Evolutionary conservation across 352 stramenopile genomes (phyloP).

Genomic region (Phytophthora megakarya): DNA sequence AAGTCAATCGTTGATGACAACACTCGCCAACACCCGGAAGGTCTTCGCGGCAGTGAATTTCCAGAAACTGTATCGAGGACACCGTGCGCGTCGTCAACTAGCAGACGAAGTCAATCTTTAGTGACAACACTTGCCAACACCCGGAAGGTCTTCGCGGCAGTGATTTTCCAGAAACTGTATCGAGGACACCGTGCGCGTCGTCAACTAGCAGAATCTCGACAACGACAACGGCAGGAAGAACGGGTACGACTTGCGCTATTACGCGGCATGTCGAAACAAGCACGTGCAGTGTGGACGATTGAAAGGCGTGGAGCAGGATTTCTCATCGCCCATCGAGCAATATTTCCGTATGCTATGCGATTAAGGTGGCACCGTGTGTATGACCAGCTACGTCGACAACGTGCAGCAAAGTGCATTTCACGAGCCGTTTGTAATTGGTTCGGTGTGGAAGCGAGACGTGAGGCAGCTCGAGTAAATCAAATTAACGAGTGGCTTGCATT

Average conservation of each 20-base stretch:
- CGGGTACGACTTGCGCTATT: constrained; percentile 40
- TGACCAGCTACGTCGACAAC: constrained; percentile 26
- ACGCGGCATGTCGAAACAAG: constrained; percentile 46
- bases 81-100: constrained; percentile 26
- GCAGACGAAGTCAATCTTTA: constrained; percentile 46
- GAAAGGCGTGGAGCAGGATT: constrained; percentile 52
- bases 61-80: constrained; percentile 48
- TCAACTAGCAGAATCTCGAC: constrained; percentile 15
- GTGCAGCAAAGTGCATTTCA: constrained; percentile 22
- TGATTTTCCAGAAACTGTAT: constrained; percentile 48
- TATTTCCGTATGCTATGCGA: constrained; percentile 54
- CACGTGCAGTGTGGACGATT: constrained; percentile 49
- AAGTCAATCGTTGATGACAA: constrained; percentile 45
- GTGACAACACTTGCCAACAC: constrained; percentile 43
- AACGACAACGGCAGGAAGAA: constrained; percentile 30
- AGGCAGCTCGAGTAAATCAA: constrained; percentile 20
- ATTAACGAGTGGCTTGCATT: constrained; percentile 35
- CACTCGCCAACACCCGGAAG: constrained; percentile 37
- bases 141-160: constrained; percentile 37
- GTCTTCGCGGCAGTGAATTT: constrained; percentile 48
- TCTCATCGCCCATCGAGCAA: constrained; percentile 41
- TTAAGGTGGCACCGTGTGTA: constrained; percentile 36
- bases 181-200: constrained; percentile 41
- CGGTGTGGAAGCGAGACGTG: constrained; percentile 11
- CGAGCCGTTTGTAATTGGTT: constrained; percentile 28